A percentile compares a stretch with the other conserved stretches of the same genome.
Conservation (phyloP, 2,329 filamentous ascomycete species). For the Colletotrichum godetiae region DNA sequence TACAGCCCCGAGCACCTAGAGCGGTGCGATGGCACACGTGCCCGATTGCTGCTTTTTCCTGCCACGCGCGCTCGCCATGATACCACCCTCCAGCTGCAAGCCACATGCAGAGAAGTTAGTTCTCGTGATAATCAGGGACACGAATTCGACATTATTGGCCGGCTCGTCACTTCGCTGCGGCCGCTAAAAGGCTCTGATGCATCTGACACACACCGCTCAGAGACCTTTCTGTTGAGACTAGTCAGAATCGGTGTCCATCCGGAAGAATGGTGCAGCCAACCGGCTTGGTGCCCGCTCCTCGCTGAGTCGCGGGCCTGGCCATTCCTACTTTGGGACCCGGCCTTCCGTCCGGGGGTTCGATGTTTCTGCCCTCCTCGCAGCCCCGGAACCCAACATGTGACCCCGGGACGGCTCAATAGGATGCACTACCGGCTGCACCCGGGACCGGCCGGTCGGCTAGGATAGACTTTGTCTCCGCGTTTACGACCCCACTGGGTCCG, state of each 20-base stretch:
- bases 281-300: conserved; percentile 8
- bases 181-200: conserved; percentile 32
- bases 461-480: neutral
- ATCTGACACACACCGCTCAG: conserved; percentile 36
- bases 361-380: neutral
- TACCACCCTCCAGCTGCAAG: conserved; percentile 33
- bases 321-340: neutral
- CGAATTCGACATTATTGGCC: conserved; percentile 1
- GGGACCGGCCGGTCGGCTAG: neutral
- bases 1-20: neutral
- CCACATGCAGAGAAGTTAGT: conserved; percentile 30
- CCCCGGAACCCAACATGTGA: neutral
- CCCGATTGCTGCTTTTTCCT: conserved; percentile 25
- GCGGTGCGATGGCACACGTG: conserved; percentile 21
- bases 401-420: neutral
- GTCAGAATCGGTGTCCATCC: conserved; percentile 5
- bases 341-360: neutral
- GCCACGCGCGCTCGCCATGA: conserved; percentile 19
- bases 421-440: conserved; percentile 13
- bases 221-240: conserved; percentile 33
- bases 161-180: conserved; percentile 7
- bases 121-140: conserved; percentile 25
- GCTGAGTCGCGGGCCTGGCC: neutral
- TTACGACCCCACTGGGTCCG: neutral
- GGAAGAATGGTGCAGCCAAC: conserved; percentile 8